Evolutionary conservation across 495 filamentous ascomycete genomes (phyloP).

Genomic region (Penicillium turbatum): DNA sequence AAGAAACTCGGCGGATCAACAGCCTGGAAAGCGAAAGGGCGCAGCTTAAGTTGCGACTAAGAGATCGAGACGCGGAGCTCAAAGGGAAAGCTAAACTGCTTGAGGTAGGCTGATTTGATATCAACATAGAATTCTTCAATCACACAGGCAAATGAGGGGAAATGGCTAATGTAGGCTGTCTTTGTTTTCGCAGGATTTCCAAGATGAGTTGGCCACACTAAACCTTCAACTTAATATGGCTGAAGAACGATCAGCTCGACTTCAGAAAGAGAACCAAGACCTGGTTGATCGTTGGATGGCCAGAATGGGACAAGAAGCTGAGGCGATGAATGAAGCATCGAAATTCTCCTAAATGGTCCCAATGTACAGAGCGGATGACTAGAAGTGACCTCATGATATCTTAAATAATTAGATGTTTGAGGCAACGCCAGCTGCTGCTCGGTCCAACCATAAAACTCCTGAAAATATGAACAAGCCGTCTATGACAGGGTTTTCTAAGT

Average conservation of each 20-base stretch:
- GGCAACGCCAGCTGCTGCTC: neutral
- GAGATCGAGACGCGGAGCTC: slow-evolving; percentile 81
- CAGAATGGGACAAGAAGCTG: slow-evolving; percentile 77
- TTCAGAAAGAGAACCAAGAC: slow-evolving; percentile 81
- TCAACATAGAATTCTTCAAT: neutral
- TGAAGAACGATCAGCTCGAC: slow-evolving; percentile 61
- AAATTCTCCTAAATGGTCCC: slow-evolving; percentile 35
- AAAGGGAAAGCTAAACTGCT: slow-evolving; percentile 75
- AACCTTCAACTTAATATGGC: slow-evolving; percentile 85
- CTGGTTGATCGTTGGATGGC: slow-evolving; percentile 89
- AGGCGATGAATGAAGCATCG: slow-evolving; percentile 72
- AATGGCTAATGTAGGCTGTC: slow-evolving; percentile 10
- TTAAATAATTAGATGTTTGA: neutral
- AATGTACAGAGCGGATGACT: neutral
- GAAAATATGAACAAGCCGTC: too few species aligned
- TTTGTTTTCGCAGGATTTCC: slow-evolving; percentile 56
- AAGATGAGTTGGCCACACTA: slow-evolving; percentile 82
- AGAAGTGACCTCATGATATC: neutral
- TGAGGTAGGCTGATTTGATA: slow-evolving; percentile 47
- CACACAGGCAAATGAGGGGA: neutral
- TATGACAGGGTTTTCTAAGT: too few species aligned
- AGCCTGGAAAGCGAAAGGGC: slow-evolving; percentile 60
- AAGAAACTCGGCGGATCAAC: slow-evolving; percentile 54
- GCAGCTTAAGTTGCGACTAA: slow-evolving; percentile 56
- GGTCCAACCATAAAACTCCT: neutral